Conservation (phyloP, 768 basidiomycete species). For the Xerocomellus chrysenteron region DNA sequence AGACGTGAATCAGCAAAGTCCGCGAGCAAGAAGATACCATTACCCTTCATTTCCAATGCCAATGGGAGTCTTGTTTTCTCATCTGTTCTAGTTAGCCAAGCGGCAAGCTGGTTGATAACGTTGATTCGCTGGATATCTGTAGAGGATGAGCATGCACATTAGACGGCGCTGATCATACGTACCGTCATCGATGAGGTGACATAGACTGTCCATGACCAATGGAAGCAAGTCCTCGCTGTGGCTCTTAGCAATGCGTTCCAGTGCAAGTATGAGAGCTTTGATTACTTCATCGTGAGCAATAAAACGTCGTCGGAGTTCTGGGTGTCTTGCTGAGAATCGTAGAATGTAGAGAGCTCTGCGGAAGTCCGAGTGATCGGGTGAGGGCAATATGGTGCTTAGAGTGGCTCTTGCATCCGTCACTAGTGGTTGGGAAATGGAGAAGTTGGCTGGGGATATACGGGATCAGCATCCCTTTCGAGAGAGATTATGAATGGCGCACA, state of each 20-base stretch:
- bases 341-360: not conserved
- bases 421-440: not conserved
- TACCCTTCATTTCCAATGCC: slow-evolving; percentile 6
- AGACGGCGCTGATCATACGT: not conserved
- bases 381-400: not conserved
- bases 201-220: not conserved
- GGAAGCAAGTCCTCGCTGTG: not conserved
- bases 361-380: not conserved
- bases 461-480: not conserved
- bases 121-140: not conserved
- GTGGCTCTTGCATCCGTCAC: not conserved
- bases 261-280: not conserved
- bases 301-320: not conserved
- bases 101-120: not conserved
- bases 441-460: not conserved
- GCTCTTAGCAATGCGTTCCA: not conserved
- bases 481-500: not conserved
- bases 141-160: not conserved
- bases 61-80: not conserved
- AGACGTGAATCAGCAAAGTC: not conserved
- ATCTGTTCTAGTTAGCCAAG: not conserved
- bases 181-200: not conserved
- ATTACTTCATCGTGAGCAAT: not conserved
- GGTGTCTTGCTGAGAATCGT: not conserved
- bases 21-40: not conserved